phyloP scores from a whole-genome alignment of 1,139 yeast species.

The Candida sp. region DNA sequence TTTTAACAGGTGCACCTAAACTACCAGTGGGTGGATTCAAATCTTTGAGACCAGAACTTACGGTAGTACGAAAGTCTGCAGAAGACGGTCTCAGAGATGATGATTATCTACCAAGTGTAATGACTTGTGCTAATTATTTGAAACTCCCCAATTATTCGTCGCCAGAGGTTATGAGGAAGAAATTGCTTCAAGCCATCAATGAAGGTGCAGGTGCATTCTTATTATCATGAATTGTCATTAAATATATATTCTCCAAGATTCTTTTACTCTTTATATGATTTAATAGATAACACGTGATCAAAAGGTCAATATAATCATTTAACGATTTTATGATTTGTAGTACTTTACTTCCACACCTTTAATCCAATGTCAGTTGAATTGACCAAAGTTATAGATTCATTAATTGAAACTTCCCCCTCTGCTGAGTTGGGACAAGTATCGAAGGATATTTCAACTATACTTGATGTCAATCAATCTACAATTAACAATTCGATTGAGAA shows the following conservation, averaged over 20 bases:
- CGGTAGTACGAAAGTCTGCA: constrained; percentile 80
- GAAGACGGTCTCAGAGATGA: constrained; percentile 71
- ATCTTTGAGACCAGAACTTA: constrained; percentile 74
- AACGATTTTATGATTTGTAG: too few relatives aligned
- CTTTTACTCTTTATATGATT: too few relatives aligned
- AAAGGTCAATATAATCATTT: not conserved
- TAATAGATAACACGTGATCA: not conserved
- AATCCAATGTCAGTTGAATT: constrained; percentile 17
- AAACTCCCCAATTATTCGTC: constrained; percentile 82
- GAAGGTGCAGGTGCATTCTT: constrained; percentile 93
- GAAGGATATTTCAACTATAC: constrained; percentile 20
- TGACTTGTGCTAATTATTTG: constrained; percentile 97
- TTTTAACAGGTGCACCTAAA: constrained; percentile 91
- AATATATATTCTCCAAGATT: too few relatives aligned
- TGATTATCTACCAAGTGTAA: constrained; percentile 90
- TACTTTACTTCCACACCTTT: not conserved
- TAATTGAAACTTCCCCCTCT: constrained; percentile 39
- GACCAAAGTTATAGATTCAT: constrained; percentile 26
- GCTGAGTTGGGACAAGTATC: constrained; percentile 35
- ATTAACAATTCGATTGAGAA: constrained; percentile 28
- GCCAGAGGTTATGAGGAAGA: constrained; percentile 52
- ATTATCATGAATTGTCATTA: constrained; percentile 50
- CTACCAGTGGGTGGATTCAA: constrained; percentile 94
- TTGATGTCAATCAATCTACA: constrained; percentile 17
- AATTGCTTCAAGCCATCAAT: constrained; percentile 65